These are phyloP conservation scores for Aspergillus arachidicola DNA, from an alignment of 2,329 filamentous ascomycete species.

Conservation along the genomic window DNA sequence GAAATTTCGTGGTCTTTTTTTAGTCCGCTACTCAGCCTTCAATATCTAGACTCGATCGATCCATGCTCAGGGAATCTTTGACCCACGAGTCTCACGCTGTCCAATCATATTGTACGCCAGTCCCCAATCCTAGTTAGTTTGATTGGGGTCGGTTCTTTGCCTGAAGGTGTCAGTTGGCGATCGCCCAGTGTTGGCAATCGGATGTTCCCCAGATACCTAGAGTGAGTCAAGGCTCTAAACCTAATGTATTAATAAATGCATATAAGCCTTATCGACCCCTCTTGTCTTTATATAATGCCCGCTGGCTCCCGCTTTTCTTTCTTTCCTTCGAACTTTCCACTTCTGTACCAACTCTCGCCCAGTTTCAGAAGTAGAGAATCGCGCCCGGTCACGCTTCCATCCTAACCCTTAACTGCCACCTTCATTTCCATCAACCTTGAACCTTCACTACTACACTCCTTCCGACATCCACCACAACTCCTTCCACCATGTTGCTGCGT, in stretches of 20 bases:
- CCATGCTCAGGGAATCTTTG: not conserved
- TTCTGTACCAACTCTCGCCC: not conserved
- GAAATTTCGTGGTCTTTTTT: not conserved
- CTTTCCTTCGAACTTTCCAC: not conserved
- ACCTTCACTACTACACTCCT: not conserved
- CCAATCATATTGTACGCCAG: not conserved
- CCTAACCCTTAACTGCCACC: not conserved
- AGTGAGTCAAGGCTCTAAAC: not conserved
- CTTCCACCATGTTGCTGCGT: constrained; percentile 18
- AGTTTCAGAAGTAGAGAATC: not conserved
- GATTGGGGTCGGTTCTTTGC: not conserved
- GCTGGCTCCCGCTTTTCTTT: not conserved
- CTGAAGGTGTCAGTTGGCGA: not conserved
- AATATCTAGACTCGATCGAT: not conserved
- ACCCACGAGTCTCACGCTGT: not conserved
- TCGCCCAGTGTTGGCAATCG: not conserved
- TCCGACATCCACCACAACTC: not conserved
- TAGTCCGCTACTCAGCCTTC: not conserved
- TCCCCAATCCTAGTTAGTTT: not conserved
- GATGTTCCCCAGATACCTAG: constrained; percentile 1
- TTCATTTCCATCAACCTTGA: not conserved
- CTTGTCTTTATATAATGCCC: not conserved
- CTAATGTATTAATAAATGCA: not conserved
- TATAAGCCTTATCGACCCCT: not conserved
- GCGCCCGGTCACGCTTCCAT: not conserved